Evolutionary conservation across 2,329 filamentous ascomycete species (phyloP).

Genomic region (Talaromyces atroroseus): DNA sequence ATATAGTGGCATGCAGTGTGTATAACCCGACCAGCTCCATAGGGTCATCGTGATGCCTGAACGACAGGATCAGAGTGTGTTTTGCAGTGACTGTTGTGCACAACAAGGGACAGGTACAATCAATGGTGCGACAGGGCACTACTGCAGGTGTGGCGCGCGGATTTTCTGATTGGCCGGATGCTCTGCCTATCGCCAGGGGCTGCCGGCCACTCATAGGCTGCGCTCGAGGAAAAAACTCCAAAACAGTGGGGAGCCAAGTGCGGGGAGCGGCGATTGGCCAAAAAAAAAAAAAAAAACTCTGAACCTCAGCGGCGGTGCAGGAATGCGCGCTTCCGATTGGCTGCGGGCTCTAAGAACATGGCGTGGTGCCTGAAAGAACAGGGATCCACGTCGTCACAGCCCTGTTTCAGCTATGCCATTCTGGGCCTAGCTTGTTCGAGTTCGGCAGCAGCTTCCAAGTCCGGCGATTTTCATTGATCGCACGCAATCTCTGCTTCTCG

Average conservation of each 20-base stretch:
- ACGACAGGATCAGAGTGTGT: too few species aligned
- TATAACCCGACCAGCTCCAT: not conserved
- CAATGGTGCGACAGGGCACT: slow-evolving; percentile 4
- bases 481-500: not conserved
- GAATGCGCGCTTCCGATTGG: not conserved
- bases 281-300: not conserved
- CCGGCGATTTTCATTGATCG: slow-evolving; percentile 4
- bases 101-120: not conserved
- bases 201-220: not conserved
- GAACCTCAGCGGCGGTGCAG: not conserved
- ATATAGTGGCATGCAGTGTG: too few species aligned
- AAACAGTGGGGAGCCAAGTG: not conserved
- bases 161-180: not conserved
- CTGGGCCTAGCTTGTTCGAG: not conserved
- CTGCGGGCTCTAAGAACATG: not conserved
- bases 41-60: too few species aligned
- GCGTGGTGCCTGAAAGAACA: slow-evolving; percentile 8
- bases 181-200: not conserved
- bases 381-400: not conserved
- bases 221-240: not conserved
- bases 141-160: slow-evolving; percentile 6
- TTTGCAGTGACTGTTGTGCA: not conserved
- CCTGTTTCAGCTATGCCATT: too few species aligned
- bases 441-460: slow-evolving; percentile 7
- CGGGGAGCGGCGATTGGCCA: not conserved